Base-by-base conservation (phyloP, 2,329 filamentous ascomycete species). In the Phoma herbarum region DNA sequence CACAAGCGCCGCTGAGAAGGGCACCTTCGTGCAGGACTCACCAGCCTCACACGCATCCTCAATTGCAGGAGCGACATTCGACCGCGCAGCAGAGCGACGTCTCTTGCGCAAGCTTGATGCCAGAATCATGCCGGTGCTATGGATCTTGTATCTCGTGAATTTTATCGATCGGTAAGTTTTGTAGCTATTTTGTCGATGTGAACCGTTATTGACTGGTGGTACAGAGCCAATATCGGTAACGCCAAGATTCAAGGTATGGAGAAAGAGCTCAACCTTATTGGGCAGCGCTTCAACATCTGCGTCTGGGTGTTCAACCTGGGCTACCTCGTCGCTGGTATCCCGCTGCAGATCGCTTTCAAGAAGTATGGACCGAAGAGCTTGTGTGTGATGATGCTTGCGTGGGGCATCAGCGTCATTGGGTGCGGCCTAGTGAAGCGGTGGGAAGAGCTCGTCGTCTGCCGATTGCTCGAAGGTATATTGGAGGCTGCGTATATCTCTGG, bases 271-370 rank as follows among this genome's bases (percentile, higher is more conserved):
- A 46, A 73, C 25, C 69, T 78, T 37, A 66, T 68, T 35, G 72
- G 72, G 18, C 73, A 77, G 48, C 61, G 71, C 8, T 78, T 74
- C 71, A 78, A 78, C 59, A 73, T 77, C 39, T 68, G 68, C 11
- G 71, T 76, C 20, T 74, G 71, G 68, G 70, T 75, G n/a, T 78
- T 78, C 66, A 77, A 75, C 23, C 63, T 78, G 7, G 72, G 73
- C 4, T 78, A 78, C 46, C 65, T 77, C 9, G 60, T 75, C 28
- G 75, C 70, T 50, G 75, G 74, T 6, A 65, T 78, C 9, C 75
- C 75, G 0, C 55, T 72, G 14, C 75, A 69, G 41, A 69, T 77
- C 14, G 60, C 67, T 1, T 74, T 77, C 60, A 75, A 78, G 60
- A 70, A 71, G 23, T 68, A 65, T 42, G 73, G 73, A 8, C 73